Base-by-base conservation (phyloP, 1,139 yeast genomes). In the Blastobotrys raffinosifermentans region DNA sequence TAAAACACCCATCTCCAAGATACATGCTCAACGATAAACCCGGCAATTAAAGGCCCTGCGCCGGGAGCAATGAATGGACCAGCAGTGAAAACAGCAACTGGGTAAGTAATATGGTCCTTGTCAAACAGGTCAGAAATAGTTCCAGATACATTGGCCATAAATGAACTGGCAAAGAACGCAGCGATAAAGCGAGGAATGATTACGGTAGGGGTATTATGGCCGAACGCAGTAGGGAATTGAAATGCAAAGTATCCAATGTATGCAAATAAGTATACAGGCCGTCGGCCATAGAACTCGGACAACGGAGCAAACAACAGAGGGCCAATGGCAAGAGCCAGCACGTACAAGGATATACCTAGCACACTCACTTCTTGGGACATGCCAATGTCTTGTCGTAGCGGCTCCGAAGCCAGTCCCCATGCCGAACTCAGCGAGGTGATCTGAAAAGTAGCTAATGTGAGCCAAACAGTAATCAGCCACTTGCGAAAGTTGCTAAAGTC, bases 11-110 rank as follows among this genome's bases (percentile, higher is more conserved):
- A 73, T 66, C 69, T 72, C 67, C 59, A 80, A 36, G 67, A 63
- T 39, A 72, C 63, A 40, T 66, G 61, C 3, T 68, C 69, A 39
- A 72, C 69, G 39, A 82, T 70, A 43, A 80, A 79, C 0, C 86
- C 87, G 29, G 80, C 74, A 7, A 78, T 70, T 6, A 80, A 51
- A 2, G 87, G 89, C 0, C 91, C 91, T 13, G 81, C 46, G 1
- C 79, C 75, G 0, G 93, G 91, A 1, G 91, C 93, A 9, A 79
- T 60, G 53, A 81, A 80, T 1, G 89, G 87, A 15, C 84, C 72
- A 39, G 80, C 66, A 10, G 84, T 72, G 54, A 75, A 80, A 29
- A 80, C 62, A 6, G 83, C 77, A 67, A 82, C 73, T 3, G 91
- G 87, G 32, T 77, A 66, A 9, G 82, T 81, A 46, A 83, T 67